Conservation (phyloP, 495 filamentous ascomycete genomes). For the Daldinia grandis region DNA sequence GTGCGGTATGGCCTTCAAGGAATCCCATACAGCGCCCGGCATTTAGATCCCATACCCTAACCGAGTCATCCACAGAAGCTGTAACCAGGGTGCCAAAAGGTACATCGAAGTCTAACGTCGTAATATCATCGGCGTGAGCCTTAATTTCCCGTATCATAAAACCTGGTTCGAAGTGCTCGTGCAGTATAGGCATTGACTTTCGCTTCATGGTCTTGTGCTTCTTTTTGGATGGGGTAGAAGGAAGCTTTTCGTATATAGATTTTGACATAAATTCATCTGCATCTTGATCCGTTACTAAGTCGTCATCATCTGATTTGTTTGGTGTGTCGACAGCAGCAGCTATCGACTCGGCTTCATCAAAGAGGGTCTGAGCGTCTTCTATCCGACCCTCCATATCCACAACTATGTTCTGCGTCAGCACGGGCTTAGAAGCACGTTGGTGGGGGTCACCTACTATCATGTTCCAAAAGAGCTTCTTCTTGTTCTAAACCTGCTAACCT, state of each 20-base stretch:
- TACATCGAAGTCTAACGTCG: slow-evolving; percentile 91
- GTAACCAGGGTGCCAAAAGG: slow-evolving; percentile 96
- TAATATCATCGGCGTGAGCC: slow-evolving; percentile 89
- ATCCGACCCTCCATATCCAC: slow-evolving; percentile 84
- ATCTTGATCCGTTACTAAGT: slow-evolving; percentile 60
- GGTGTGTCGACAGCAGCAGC: slow-evolving; percentile 59
- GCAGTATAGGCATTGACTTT: slow-evolving; percentile 92
- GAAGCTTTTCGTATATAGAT: slow-evolving; percentile 93
- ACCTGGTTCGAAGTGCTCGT: slow-evolving; percentile 94
- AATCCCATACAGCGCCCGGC: slow-evolving; percentile 88
- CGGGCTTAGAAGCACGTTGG: slow-evolving; percentile 13
- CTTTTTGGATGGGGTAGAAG: slow-evolving; percentile 65
- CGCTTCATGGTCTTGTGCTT: slow-evolving; percentile 71
- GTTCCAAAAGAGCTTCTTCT: slow-evolving; percentile 89
- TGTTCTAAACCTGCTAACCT: slow-evolving; percentile 88
- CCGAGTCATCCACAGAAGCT: slow-evolving; percentile 93
- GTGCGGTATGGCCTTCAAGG: slow-evolving; percentile 93
- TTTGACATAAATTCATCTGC: slow-evolving; percentile 91
- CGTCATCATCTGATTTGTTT: slow-evolving; percentile 63
- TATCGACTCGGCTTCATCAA: slow-evolving; percentile 72
- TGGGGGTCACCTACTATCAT: slow-evolving; percentile 69
- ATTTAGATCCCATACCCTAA: slow-evolving; percentile 97
- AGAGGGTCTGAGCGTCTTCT: slow-evolving; percentile 81
- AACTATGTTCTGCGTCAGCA: slow-evolving; percentile 60
- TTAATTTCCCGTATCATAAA: slow-evolving; percentile 86